A percentile compares a stretch with the other conserved stretches of the same genome.
Conservation (phyloP, 768 basidiomycete species). For the Naganishia vaughanmartiniae region DNA sequence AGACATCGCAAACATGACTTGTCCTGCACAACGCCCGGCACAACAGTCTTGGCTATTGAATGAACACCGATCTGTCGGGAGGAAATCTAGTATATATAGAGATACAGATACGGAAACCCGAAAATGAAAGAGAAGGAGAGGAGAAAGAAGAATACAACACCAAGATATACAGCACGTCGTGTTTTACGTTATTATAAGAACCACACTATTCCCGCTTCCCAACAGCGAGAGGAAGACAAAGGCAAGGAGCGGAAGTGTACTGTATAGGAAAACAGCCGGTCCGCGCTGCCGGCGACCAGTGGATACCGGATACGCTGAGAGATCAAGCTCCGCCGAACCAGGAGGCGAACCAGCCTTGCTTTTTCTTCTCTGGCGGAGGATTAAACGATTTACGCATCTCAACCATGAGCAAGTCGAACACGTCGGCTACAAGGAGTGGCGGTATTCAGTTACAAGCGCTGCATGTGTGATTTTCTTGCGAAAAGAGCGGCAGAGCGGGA, state of each 20-base stretch:
- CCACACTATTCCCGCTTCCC: not conserved
- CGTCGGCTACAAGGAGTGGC: slow-evolving; percentile 39
- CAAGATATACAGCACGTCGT: not conserved
- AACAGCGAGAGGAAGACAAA: not conserved
- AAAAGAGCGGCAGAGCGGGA: slow-evolving; percentile 37
- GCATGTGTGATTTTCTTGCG: too few species aligned
- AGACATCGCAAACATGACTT: not conserved
- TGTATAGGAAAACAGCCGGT: not conserved
- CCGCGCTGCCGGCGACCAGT: not conserved
- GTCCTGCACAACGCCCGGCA: too few species aligned
- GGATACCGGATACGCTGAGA: not conserved
- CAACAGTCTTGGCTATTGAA: not conserved
- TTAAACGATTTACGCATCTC: slow-evolving; percentile 52
- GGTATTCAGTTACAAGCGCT: too few species aligned
- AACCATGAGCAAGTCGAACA: slow-evolving; percentile 48
- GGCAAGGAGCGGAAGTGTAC: not conserved
- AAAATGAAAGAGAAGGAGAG: too few species aligned
- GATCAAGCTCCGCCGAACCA: slow-evolving; percentile 13
- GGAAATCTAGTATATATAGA: not conserved
- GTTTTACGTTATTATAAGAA: not conserved
- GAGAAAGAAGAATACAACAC: not conserved
- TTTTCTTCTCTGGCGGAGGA: slow-evolving; percentile 50
- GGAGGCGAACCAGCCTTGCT: slow-evolving; percentile 22
- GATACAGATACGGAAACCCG: not conserved
- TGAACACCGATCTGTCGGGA: not conserved